Evolutionary conservation across 2,329 filamentous ascomycete species (phyloP), one percentile per base, ranked within the genome.

Genomic region (Lachnellula subtilissima): DNA sequence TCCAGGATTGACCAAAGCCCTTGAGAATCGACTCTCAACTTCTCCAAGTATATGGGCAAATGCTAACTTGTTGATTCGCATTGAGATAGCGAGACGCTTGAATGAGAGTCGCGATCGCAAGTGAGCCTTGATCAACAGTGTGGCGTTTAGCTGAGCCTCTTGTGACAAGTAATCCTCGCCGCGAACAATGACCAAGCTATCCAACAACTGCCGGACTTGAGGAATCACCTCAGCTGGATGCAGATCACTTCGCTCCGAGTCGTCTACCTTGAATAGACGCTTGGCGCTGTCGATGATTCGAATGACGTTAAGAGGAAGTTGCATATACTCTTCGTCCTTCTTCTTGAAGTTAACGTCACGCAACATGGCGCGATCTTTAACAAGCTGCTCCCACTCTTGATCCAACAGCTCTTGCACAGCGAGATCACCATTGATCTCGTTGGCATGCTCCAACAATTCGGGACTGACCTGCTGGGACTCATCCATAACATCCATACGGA

Each of bases 1-100:
- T 2, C 94, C 94, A 12, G 94, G 92, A 70, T 99, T 92, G 17
- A 96, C 89, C 87, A 72, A 96, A 97, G 72, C 97, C 97, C 65
- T 85, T 83, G 50, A 97, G 76, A 69, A 99, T 59, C 91, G 85
- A 69, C 84, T 91, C 74, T 96, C 89, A 42, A 99, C 78, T 65
- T 96, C 92, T 63, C 94, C 94, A 40, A 99, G 73, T 48, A 99
- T 85, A 69, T 97, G 92, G 60, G 94, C 88, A 68, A 99, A 93
- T 1, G 94, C 93, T 61, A 96, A 81, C 73, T 91, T 94, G 76
- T 90, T 96, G 64, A 99, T 76, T 12, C 87, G 87, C 69, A 96
- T 87, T 64, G 91, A 83, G 53, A 90, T 86, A 47, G 96, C 92
- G 58, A 99, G 79, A 58, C 91, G 88, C 76, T 96, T 96, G 83